Evolutionary conservation across 2,329 filamentous ascomycete species (phyloP).

Genomic region (Alternaria ethzedia): DNA sequence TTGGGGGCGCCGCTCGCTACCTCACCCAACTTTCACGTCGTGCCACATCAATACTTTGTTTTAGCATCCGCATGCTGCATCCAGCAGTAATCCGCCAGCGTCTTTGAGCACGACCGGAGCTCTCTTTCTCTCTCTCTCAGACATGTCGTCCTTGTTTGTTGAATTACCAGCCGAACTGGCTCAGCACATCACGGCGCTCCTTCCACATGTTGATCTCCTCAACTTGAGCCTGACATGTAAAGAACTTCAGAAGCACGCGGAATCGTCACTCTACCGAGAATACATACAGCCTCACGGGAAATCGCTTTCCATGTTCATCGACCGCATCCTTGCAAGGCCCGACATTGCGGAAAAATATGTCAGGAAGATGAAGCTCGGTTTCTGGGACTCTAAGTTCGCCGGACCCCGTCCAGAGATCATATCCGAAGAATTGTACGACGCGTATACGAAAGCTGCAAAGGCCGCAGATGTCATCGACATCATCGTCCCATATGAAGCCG

Average conservation of each 20-base stretch:
- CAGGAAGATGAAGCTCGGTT: neutral
- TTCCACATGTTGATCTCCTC: constrained; percentile 18
- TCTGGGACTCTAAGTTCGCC: neutral
- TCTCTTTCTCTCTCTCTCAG: neutral
- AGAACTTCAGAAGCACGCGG: constrained; percentile 6
- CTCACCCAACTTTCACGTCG: neutral
- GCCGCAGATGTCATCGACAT: constrained; percentile 9
- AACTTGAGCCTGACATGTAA: constrained; percentile 21
- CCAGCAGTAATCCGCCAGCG: neutral
- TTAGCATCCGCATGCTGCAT: neutral
- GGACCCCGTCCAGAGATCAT: neutral
- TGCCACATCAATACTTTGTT: neutral
- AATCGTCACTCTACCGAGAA: constrained; percentile 21
- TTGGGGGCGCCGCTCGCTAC: neutral
- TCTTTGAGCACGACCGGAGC: neutral
- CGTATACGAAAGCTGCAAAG: constrained; percentile 11
- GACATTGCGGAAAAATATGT: constrained; percentile 10
- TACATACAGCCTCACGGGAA: neutral
- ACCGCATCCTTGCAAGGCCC: constrained; percentile 1
- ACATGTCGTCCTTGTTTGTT: neutral
- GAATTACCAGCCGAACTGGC: constrained; percentile 16
- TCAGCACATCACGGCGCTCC: constrained; percentile 11
- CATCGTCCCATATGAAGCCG: constrained; percentile 8
- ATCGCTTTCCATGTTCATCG: constrained; percentile 5
- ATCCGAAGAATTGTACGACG: neutral